A percentile compares a stretch with the other conserved stretches of the same genome.
Conservation (phyloP, 2,329 filamentous ascomycete species). For the Monosporascus sp. region DNA sequence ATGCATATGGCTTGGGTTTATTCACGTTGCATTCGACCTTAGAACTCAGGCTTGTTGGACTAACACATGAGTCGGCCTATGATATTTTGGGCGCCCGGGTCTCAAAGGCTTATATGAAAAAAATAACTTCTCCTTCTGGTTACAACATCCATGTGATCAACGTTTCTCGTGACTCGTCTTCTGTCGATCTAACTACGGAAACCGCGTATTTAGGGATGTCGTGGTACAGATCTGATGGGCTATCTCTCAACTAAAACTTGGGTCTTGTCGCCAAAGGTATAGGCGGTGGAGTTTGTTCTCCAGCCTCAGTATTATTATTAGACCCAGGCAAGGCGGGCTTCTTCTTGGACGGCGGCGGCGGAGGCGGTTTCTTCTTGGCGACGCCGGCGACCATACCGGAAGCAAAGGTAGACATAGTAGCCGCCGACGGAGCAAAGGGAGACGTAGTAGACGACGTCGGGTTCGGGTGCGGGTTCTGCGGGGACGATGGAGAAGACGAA, state of each 20-base stretch:
- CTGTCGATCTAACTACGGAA: neutral
- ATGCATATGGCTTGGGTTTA: conserved; percentile 6
- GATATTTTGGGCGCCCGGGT: conserved; percentile 6
- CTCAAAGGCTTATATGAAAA: conserved; percentile 8
- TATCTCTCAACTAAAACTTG: conserved; percentile 29
- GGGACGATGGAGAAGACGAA: conserved; percentile 5
- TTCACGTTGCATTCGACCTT: conserved; percentile 12
- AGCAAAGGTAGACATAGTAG: neutral
- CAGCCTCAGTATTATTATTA: conserved; percentile 9
- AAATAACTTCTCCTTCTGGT: neutral
- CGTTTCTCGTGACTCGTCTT: neutral
- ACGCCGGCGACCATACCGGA: conserved; percentile 12
- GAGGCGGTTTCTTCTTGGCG: conserved; percentile 49
- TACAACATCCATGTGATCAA: neutral
- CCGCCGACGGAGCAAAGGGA: conserved; percentile 14
- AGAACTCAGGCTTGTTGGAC: conserved; percentile 12
- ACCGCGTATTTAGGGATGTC: neutral
- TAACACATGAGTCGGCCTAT: conserved; percentile 16
- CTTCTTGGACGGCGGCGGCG: conserved; percentile 40
- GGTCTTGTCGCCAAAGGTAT: conserved; percentile 48
- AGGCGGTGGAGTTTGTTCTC: conserved; percentile 40
- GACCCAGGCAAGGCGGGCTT: conserved; percentile 34
- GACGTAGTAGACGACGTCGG: neutral
- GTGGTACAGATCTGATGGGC: neutral
- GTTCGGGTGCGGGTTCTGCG: neutral